Base-by-base conservation (phyloP, 1,284 basidiomycete species). In the Fomitopsis schrenkii region DNA sequence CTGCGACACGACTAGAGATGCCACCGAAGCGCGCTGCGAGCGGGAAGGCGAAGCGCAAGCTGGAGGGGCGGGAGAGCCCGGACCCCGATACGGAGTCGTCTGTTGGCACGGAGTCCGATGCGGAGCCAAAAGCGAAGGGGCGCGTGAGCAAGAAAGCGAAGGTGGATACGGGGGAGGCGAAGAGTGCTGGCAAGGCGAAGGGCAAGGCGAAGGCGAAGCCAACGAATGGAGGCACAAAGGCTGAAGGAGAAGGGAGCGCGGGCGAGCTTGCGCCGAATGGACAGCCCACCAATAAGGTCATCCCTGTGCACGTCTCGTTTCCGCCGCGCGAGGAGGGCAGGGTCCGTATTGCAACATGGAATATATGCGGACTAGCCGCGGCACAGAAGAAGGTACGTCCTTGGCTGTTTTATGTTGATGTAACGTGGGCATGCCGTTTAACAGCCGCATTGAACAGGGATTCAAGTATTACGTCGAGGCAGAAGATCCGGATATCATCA, bases 401-500 rank as follows among this genome's bases (percentile, higher is more conserved):
- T 22, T 17, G 53, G 12, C 36, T 15, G 38, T 19, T n/a, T n/a
- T n/a, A 12, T 35, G 14, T 41, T 38, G 28, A 14, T 40, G 28
- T 33, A 33, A 33, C 30, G 30, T 33, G 30, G 33, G 45, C 44
- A 15, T 36, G 6, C 12, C 7, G 9, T 9, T 28, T 33, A 33
- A 14, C 36, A 3, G 12, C 22, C 9, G 59, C 48, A 17, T 46
- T 44, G 33, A 41, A 26, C 66, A 93, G 90, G 92, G 93, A 0
- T 93, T 94, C 75, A 87, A 84, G 67, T 73, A 78, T 66, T 95
- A 95, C 68, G 78, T 94, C 30, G 86, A 91, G 67, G 91, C 92
- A 1, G 92, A 95, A 68, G 86, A 94, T 69, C 84, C 92, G 0
- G 92, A 95, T 70, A 79, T 95, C 26, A 76, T 94, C 36, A 82